Percentiles rank a stretch among this genome's conserved stretches.
These are phyloP conservation scores for Fusarium mexicanum DNA, from an alignment of 2,329 filamentous ascomycete genomes.

Conservation along the genomic window DNA sequence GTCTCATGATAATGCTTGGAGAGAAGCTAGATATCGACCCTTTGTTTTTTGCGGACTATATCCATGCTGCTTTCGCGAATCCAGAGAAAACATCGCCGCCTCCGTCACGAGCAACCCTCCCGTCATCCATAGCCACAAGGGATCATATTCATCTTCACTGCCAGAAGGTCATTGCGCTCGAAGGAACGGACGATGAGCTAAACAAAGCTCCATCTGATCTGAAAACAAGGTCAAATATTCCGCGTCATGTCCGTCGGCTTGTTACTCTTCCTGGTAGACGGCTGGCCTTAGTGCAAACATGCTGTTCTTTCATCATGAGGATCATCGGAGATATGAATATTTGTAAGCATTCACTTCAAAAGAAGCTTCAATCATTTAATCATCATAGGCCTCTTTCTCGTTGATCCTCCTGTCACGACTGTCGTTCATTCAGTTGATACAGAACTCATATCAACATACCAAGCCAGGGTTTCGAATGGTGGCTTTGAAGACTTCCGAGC, in stretches of 20 bases:
- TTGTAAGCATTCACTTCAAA: not conserved
- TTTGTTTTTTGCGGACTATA: not conserved
- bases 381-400: not conserved
- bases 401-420: fast-evolving
- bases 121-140: fast-evolving
- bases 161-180: fast-evolving
- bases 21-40: not conserved
- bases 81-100: not conserved
- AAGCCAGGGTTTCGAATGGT: fast-evolving
- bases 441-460: fast-evolving
- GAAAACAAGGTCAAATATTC: fast-evolving
- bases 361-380: too few species aligned
- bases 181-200: fast-evolving
- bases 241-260: fast-evolving
- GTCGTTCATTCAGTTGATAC: fast-evolving
- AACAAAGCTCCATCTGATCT: fast-evolving
- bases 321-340: fast-evolving
- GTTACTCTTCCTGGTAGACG: not conserved
- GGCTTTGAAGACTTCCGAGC: not conserved
- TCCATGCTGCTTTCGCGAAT: not conserved
- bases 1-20: fast-evolving
- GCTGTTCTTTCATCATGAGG: not conserved
- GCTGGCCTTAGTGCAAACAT: fast-evolving
- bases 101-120: fast-evolving
- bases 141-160: not conserved